phyloP scores from a whole-genome alignment of 345 rosid species.

The Trapa bicornis region DNA sequence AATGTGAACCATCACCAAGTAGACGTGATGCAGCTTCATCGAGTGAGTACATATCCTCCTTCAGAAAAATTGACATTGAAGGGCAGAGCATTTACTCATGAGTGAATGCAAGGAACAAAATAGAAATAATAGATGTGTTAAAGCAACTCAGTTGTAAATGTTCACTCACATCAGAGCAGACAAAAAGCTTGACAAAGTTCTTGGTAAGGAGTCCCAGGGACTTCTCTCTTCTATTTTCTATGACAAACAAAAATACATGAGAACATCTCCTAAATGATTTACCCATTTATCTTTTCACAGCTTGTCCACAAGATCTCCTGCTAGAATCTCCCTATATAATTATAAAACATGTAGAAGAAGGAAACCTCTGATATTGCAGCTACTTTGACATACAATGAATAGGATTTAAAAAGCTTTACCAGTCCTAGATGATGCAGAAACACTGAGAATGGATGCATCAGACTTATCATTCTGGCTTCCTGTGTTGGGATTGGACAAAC shows the following conservation, averaged over 20 bases:
- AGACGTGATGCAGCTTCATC: slow-evolving; percentile 67
- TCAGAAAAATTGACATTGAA: neutral
- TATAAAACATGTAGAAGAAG: neutral
- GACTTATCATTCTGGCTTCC: slow-evolving; percentile 56
- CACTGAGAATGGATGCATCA: slow-evolving; percentile 27
- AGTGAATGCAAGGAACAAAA: neutral
- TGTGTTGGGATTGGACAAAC: slow-evolving; percentile 35
- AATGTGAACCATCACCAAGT: slow-evolving; percentile 66
- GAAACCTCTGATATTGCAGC: neutral
- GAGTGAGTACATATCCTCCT: slow-evolving; percentile 63
- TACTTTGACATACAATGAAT: neutral
- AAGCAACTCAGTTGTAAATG: neutral
- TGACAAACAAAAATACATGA: slow-evolving; percentile 1
- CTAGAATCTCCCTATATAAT: neutral
- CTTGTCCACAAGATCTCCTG: neutral
- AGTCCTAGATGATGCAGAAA: slow-evolving; percentile 29
- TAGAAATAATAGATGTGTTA: neutral
- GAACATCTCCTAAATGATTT: neutral
- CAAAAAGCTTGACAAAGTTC: slow-evolving; percentile 81
- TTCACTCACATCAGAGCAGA: slow-evolving; percentile 59
- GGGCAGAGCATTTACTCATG: neutral
- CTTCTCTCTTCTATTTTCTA: slow-evolving; percentile 77
- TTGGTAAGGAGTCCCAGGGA: slow-evolving; percentile 78
- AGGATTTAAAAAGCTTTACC: slow-evolving; percentile 21
- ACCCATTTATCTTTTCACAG: neutral